These are phyloP conservation scores for Debaryomycetaceae sp. DNA, from an alignment of 1,139 yeast species.

Conservation along the genomic window DNA sequence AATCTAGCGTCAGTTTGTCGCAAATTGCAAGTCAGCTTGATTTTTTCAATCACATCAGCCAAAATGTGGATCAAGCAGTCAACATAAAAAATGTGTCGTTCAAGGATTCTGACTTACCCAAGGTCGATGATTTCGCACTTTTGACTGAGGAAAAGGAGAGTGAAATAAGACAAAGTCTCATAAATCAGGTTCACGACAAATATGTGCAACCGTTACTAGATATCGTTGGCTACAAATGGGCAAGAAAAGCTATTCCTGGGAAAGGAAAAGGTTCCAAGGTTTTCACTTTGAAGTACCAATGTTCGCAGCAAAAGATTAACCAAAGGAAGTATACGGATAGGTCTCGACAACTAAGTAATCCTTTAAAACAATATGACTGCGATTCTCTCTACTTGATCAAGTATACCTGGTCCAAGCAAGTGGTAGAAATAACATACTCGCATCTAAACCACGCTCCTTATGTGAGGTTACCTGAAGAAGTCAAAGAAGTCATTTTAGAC, in stretches of 20 bases:
- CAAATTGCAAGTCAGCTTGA: neutral
- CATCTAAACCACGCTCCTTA: constrained; percentile 16
- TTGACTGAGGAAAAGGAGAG: constrained; percentile 3
- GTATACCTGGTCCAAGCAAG: constrained; percentile 14
- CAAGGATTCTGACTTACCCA: constrained; percentile 7
- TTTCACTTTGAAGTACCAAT: constrained; percentile 16
- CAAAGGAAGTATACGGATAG: constrained; percentile 6
- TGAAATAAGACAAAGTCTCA: constrained; percentile 7
- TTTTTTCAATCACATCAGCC: neutral
- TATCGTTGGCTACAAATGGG: constrained; percentile 17
- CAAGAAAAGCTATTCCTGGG: constrained; percentile 16
- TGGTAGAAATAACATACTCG: constrained; percentile 12
- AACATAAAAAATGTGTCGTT: constrained; percentile 5
- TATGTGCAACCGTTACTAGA: constrained; percentile 17
- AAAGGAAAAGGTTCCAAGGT: constrained; percentile 17
- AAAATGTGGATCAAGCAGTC: neutral
- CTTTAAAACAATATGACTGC: constrained; percentile 16
- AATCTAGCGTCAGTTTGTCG: neutral
- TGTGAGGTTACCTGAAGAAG: constrained; percentile 15
- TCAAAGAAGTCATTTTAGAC: constrained; percentile 15
- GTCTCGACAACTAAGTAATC: constrained; percentile 15
- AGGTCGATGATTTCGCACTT: constrained; percentile 1
- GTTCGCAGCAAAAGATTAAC: constrained; percentile 15
- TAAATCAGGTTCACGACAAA: constrained; percentile 11
- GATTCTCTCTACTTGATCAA: constrained; percentile 14